These are phyloP conservation scores for Paecilomyces variotii DNA, from an alignment of 2,329 filamentous ascomycete genomes.

Conservation along the genomic window DNA sequence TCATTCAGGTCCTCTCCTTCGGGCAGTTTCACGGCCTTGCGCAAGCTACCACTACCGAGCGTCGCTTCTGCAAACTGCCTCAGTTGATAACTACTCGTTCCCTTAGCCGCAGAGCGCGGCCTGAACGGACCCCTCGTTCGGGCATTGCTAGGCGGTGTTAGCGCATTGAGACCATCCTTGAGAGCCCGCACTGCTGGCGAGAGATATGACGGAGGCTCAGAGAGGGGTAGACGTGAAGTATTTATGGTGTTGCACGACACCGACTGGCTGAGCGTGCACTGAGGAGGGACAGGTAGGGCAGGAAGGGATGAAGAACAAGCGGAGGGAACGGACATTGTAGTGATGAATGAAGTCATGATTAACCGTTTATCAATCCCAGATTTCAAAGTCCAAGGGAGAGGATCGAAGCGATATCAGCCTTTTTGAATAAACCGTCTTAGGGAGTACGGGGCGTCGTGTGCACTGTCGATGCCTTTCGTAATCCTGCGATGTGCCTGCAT, in stretches of 20 bases:
- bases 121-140: conserved; percentile 87
- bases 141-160: conserved; percentile 59
- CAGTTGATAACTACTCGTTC: conserved; percentile 84
- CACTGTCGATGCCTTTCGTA: background rate
- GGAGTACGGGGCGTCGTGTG: background rate
- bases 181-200: conserved; percentile 27
- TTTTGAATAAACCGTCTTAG: background rate
- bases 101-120: conserved; percentile 74
- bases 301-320: conserved; percentile 19
- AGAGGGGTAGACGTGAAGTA: conserved; percentile 18
- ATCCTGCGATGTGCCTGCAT: background rate
- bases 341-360: conserved; percentile 68
- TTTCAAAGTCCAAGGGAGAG: background rate
- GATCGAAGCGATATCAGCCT: background rate
- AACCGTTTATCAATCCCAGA: background rate
- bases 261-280: conserved; percentile 17
- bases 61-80: conserved; percentile 98
- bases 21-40: conserved; percentile 92
- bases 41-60: conserved; percentile 83
- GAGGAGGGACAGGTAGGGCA: conserved; percentile 14
- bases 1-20: conserved; percentile 97
- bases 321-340: conserved; percentile 63
- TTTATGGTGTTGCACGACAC: conserved; percentile 23
- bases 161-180: conserved; percentile 31
- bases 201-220: conserved; percentile 27